Evolutionary conservation across 345 rosid species (phyloP).

Genomic region (Citrus medica): DNA sequence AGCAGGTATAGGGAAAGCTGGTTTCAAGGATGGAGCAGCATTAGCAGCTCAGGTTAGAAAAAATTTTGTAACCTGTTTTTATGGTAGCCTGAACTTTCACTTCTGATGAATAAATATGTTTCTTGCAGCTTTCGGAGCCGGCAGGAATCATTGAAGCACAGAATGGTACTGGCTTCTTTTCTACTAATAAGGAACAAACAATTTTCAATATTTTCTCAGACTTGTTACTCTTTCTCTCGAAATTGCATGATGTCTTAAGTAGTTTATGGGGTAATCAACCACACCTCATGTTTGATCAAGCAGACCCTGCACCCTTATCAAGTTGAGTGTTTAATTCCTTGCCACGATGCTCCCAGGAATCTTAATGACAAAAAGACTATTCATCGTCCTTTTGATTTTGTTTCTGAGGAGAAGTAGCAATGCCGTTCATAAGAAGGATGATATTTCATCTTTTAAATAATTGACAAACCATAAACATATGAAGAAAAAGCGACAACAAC

Average conservation of each 20-base stretch:
- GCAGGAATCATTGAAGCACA: conserved; percentile 74
- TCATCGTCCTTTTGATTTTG: neutral
- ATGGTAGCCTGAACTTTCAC: conserved; percentile 10
- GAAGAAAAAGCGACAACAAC: neutral
- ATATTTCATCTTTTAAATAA: neutral
- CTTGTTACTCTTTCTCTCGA: neutral
- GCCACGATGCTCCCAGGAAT: neutral
- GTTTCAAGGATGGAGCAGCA: conserved; percentile 79
- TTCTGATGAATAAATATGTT: conserved; percentile 9
- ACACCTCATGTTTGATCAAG: neutral
- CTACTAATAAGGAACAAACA: neutral
- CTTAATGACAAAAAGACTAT: neutral
- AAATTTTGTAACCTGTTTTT: neutral
- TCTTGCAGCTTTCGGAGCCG: conserved; percentile 88
- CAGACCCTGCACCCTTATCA: neutral
- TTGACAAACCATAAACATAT: neutral
- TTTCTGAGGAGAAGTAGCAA: neutral
- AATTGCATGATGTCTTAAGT: neutral
- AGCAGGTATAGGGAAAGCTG: conserved; percentile 95
- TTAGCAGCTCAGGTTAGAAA: conserved; percentile 66
- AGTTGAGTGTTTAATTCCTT: neutral
- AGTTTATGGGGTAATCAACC: neutral
- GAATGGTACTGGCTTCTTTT: conserved; percentile 49
- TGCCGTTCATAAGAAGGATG: neutral
- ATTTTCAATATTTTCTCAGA: neutral